Evolutionary conservation across 768 basidiomycete genomes (phyloP), one percentile per base, ranked within the genome.

Genomic region (Royoungia palumana): DNA sequence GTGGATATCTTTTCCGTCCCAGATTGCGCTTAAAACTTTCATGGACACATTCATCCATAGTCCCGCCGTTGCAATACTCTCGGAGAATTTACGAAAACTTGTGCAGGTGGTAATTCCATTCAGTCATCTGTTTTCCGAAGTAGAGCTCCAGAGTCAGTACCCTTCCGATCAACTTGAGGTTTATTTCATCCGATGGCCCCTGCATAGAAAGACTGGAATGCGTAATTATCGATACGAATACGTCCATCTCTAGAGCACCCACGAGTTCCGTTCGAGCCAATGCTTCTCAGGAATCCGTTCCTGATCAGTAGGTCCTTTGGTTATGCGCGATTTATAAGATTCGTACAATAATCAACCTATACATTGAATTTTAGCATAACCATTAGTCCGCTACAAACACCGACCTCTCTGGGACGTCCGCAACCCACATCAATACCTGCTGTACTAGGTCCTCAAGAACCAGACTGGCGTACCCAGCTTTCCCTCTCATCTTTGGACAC

Each of bases 21-120:
- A 67, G 66, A 58, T 58, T 30, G 65, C 66, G 8, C 47, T 54
- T 30, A 21, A 37, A 14, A 39, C 46, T 35, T 63, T 67, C 39
- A 25, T 37, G 36, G 21, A 51, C 6, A 53, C 39, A 2, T 59
- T 55, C 28, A 17, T 34, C 39, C 42, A 50, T 12, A 38, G 51
- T 34, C 4, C 47, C 6, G 35, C 36, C 14, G n/a, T 12, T 6
- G 11, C 28, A 19, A 51, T 58, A 6, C 32, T 42, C n/a, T 50
- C 51, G 16, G 49, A 49, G 10, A 27, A 43, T 14, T 24, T 69
- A 17, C 55, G 34, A 19, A 22, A 39, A 20, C 59, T 65, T n/a
- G 12, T 67, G n/a, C 46, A 32, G 27, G 25, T 47, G n/a, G 51
- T 67, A 1, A 27, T 34, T 10, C 66, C 63, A 13, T 65, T 58